Conservation (phyloP, 164 flowering plant species). For the Piper betle region DNA sequence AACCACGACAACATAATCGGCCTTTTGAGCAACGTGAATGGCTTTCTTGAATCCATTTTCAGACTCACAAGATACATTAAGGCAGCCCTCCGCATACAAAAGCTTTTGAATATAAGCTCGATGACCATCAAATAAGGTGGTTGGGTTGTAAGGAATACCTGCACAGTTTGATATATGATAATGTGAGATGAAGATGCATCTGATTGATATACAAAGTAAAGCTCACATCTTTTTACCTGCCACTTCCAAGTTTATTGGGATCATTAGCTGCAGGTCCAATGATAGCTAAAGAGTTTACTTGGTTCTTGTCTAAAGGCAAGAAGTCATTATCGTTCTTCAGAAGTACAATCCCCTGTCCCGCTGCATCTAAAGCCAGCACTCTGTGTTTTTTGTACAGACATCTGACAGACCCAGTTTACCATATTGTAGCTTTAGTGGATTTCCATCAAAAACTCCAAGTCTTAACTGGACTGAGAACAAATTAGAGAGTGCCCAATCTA, state of each 20-base stretch:
- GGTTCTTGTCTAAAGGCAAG: slow-evolving; percentile 43
- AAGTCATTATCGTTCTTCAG: slow-evolving; percentile 63
- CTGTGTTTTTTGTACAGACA: slow-evolving; percentile 64
- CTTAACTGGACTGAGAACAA: slow-evolving; percentile 67
- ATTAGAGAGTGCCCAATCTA: slow-evolving; percentile 69
- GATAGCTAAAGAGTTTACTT: slow-evolving; percentile 47
- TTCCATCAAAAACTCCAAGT: slow-evolving; percentile 77
- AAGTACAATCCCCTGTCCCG: slow-evolving; percentile 85
- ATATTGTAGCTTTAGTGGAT: slow-evolving; percentile 37
- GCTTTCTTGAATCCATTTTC: slow-evolving; percentile 46
- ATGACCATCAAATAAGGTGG: slow-evolving; percentile 39
- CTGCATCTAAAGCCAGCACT: slow-evolving; percentile 75
- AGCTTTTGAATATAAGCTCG: slow-evolving; percentile 22
- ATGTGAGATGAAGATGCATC: not conserved
- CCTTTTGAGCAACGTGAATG: slow-evolving; percentile 32
- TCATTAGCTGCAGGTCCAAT: slow-evolving; percentile 70
- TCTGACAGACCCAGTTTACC: slow-evolving; percentile 51
- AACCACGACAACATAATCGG: slow-evolving; percentile 58
- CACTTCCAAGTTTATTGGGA: slow-evolving; percentile 44
- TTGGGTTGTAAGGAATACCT: slow-evolving; percentile 71
- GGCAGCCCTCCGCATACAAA: slow-evolving; percentile 57
- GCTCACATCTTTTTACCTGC: slow-evolving; percentile 39
- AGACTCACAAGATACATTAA: slow-evolving; percentile 42
- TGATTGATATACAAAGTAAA: not conserved
- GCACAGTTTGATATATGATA: slow-evolving; percentile 1